Conservation (phyloP, 805 yeast species). For the Pichia insulana region DNA sequence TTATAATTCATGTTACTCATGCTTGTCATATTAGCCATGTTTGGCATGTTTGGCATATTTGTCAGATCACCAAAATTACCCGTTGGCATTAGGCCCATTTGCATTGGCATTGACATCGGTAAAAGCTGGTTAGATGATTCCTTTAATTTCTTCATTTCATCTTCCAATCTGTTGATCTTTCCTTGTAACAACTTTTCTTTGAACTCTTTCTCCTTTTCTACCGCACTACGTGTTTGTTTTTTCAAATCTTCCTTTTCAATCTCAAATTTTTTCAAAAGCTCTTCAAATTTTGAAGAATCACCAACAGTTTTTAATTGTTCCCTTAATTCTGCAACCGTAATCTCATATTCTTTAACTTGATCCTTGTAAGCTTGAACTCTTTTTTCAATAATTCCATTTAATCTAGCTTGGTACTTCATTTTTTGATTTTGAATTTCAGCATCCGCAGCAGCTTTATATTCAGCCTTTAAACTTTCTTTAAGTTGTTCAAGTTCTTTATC, state of each 20-base stretch:
- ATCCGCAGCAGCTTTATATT: constrained; percentile 24
- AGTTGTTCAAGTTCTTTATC: constrained; percentile 18
- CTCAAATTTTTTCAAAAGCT: constrained; percentile 17
- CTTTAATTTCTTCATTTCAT: constrained; percentile 24
- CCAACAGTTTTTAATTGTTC: constrained; percentile 9
- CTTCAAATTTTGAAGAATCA: constrained; percentile 13
- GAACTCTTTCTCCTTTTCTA: constrained; percentile 51
- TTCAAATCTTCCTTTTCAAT: constrained; percentile 31
- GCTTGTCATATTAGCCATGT: constrained; percentile 2
- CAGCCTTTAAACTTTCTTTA: constrained; percentile 13
- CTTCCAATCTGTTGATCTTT: constrained; percentile 45
- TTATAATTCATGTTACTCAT: constrained; percentile 4
- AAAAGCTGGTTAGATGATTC: not conserved
- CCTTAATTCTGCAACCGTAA: constrained; percentile 28
- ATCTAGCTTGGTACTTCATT: constrained; percentile 28
- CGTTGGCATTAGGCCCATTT: not conserved
- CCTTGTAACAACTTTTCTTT: constrained; percentile 45
- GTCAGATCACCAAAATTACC: constrained; percentile 1
- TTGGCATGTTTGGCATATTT: constrained; percentile 1
- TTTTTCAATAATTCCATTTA: constrained; percentile 29
- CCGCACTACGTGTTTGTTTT: constrained; percentile 38
- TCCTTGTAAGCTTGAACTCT: constrained; percentile 21
- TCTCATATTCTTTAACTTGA: not conserved
- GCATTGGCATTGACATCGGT: not conserved
- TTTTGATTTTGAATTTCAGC: constrained; percentile 26